Percentiles rank a stretch among this genome's conserved stretches.
phyloP scores from a whole-genome alignment of 2,329 filamentous ascomycete genomes.

The Ilyonectria sp. region DNA sequence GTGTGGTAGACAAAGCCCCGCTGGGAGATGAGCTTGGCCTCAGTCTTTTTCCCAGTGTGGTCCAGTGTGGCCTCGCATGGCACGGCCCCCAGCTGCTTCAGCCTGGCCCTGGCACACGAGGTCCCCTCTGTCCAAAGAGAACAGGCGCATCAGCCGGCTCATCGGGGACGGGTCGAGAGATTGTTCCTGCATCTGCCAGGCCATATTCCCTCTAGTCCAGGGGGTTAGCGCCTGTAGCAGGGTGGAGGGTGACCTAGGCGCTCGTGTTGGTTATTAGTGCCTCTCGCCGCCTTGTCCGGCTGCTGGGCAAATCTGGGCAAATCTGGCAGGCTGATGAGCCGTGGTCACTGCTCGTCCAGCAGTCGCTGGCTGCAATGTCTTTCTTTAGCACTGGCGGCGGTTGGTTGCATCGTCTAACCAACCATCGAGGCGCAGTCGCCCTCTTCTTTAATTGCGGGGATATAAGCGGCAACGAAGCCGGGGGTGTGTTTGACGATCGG shows the following conservation, averaged over 20 bases:
- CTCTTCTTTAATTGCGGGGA: conserved; percentile 19
- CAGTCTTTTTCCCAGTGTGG: conserved; percentile 18
- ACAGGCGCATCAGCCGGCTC: conserved; percentile 41
- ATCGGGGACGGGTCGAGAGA: conserved; percentile 47
- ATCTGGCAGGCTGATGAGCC: not conserved
- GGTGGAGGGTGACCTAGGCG: conserved; percentile 26
- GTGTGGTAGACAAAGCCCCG: conserved; percentile 30
- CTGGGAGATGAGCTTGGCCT: conserved; percentile 44
- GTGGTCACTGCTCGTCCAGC: conserved; percentile 26
- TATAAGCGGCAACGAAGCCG: not conserved
- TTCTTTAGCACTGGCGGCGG: not conserved
- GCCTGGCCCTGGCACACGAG: conserved; percentile 4
- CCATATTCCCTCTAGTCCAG: conserved; percentile 44
- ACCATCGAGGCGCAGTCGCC: conserved; percentile 14
- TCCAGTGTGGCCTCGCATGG: not conserved
- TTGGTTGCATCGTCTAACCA: not conserved
- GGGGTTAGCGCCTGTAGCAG: conserved; percentile 37
- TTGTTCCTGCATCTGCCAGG: conserved; percentile 53
- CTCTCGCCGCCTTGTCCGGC: not conserved
- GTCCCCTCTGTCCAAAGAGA: conserved; percentile 16
- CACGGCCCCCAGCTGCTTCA: conserved; percentile 4
- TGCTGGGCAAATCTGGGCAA: not conserved
- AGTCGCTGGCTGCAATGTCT: conserved; percentile 12
- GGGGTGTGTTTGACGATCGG: conserved; percentile 21
- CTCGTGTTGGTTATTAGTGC: conserved; percentile 40